These are phyloP conservation scores for Oenanthe sinensis DNA, from an alignment of 129 eudicot genomes.

Conservation along the genomic window DNA sequence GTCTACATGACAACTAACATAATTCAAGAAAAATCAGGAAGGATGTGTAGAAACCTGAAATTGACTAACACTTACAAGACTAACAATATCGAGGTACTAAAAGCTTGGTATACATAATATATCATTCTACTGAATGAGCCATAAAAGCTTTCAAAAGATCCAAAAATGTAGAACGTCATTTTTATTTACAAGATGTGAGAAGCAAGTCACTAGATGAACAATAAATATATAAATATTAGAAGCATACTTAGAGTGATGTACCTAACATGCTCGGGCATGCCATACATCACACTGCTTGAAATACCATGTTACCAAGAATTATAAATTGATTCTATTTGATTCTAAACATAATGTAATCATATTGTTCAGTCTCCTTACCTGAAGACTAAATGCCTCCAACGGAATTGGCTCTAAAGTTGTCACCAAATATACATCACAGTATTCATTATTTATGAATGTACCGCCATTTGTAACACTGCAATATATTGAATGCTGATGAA, in stretches of 20 bases:
- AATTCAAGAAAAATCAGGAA: not conserved
- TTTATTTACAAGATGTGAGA: not conserved
- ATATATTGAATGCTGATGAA: slow-evolving; percentile 7
- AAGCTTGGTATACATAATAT: no score
- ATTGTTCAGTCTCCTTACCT: slow-evolving; percentile 37
- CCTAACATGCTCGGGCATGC: not conserved
- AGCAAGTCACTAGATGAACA: not conserved
- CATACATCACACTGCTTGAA: not conserved
- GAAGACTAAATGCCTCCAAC: slow-evolving; percentile 91
- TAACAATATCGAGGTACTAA: not conserved
- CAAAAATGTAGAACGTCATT: not conserved
- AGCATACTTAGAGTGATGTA: not conserved
- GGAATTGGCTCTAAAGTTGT: slow-evolving; percentile 85
- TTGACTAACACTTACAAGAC: not conserved
- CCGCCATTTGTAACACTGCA: slow-evolving; percentile 84
- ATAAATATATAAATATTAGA: not conserved
- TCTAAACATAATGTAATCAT: not conserved
- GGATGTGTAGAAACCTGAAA: not conserved
- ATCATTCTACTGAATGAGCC: no score
- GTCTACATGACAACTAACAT: not conserved
- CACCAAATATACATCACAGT: slow-evolving; percentile 82
- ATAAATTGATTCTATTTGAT: not conserved
- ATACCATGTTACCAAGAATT: not conserved
- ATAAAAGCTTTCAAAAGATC: not conserved
- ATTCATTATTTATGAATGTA: slow-evolving; percentile 75